Evolutionary conservation across 2,329 filamentous ascomycete genomes (phyloP), one percentile per base, ranked within the genome.

Genomic region (Pyrenochaeta sp.): DNA sequence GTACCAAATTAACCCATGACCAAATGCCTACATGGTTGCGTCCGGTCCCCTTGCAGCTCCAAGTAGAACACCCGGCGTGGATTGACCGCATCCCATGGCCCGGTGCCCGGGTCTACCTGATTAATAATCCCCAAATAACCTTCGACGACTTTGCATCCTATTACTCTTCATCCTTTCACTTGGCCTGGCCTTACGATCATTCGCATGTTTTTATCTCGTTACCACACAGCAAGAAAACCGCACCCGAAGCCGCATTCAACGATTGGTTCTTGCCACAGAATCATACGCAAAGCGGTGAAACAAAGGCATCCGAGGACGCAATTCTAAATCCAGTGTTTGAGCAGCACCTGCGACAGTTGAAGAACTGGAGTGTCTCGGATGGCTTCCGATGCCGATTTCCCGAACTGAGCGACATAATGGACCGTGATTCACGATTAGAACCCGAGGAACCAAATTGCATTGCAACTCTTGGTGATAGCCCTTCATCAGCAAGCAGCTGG

Each of bases 51-150:
- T 13, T 52, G 10, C 68, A 72, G 47, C 45, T 72, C 19, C 50
- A 64, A 42, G 51, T 50, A 8, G 47, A 61, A 12, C 68, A 72
- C 56, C 42, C 68, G 7, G 53, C 54, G 10, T 72, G 67, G 67
- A 67, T 72, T 19, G 67, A 72, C 45, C 45, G 67, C 10, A 63
- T 72, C 37, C 60, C 67, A 24, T 71, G 67, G 68, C 68, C 68
- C 15, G 64, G 59, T 37, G 40, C 67, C 10, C 51, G 68, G 9
- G 45, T 27, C 0, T 68, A 69, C 44, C 56, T 72, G 2, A 68
- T 72, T 27, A 58, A 66, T 2, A 56, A 70, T 45, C 64, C 65
- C 12, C 51, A 65, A 27, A 58, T 72, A 39, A 57, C 60, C 9
- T 66, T 70, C 19, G 66, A 72, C 30, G 67, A 66, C 34, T 69